Conservation (phyloP, 108 stramenopile species). For the Epithemia pelagica region DNA sequence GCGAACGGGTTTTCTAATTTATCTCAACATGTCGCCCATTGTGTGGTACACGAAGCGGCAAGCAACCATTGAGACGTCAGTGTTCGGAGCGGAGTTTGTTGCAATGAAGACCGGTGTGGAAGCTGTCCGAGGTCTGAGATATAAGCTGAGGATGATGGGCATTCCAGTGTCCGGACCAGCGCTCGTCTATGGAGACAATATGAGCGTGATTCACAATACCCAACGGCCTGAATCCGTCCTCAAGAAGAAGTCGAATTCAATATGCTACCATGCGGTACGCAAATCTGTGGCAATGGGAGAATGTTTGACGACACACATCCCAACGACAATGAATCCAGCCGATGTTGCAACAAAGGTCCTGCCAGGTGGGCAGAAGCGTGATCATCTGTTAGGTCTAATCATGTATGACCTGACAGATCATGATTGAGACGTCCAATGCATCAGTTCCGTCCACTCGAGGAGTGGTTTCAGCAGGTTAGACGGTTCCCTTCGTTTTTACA, state of each 20-base stretch:
- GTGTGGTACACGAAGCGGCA: constrained; percentile 44
- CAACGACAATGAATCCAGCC: constrained; percentile 26
- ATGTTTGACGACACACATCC: constrained; percentile 11
- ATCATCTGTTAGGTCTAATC: not conserved
- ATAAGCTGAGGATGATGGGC: constrained; percentile 58
- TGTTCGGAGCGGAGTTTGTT: constrained; percentile 42
- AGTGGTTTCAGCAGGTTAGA: too few species aligned
- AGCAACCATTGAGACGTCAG: constrained; percentile 40
- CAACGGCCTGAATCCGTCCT: constrained; percentile 24
- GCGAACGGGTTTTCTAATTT: constrained; percentile 46
- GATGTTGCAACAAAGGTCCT: constrained; percentile 31
- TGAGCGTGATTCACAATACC: constrained; percentile 27
- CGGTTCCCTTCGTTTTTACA: too few species aligned
- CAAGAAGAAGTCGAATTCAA: constrained; percentile 41
- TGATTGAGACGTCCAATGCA: too few species aligned
- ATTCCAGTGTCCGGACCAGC: constrained; percentile 25
- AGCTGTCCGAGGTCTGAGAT: constrained; percentile 29
- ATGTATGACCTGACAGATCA: not conserved
- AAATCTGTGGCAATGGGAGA: constrained; percentile 26
- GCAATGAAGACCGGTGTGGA: constrained; percentile 35
- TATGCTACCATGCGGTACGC: constrained; percentile 31
- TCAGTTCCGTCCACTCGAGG: too few species aligned
- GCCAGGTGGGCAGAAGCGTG: not conserved
- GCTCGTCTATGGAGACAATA: constrained; percentile 35
- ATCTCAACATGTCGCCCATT: constrained; percentile 41